Evolutionary conservation across 495 filamentous ascomycete genomes (phyloP).

Genomic region (Neurospora sp.): DNA sequence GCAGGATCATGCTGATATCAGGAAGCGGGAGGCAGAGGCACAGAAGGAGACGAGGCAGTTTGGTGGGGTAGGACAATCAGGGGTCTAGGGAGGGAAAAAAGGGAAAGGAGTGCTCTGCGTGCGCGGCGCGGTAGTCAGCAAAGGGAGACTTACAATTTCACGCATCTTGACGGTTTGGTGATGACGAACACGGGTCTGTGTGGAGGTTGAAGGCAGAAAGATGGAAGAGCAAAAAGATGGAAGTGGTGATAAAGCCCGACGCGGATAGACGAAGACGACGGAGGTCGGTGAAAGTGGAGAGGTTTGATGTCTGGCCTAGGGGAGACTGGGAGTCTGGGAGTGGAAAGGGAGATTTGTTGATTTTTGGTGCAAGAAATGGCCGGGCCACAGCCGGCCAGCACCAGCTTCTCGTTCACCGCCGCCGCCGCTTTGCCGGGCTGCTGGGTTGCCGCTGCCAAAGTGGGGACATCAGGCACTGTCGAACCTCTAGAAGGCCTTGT

Average conservation of each 20-base stretch:
- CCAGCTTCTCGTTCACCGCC: constrained; percentile 18
- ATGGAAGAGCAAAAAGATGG: constrained; percentile 3
- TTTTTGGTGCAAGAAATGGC: constrained; percentile 28
- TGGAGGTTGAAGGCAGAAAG: constrained; percentile 9
- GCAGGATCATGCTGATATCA: neutral
- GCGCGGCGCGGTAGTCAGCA: constrained; percentile 14
- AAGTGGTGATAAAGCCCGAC: constrained; percentile 2
- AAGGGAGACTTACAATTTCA: constrained; percentile 71
- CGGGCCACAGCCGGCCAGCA: constrained; percentile 6
- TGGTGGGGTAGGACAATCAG: neutral
- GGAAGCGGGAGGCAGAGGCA: neutral
- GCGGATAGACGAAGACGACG: constrained; percentile 4
- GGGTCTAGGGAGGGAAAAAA: neutral
- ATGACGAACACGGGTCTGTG: constrained; percentile 19
- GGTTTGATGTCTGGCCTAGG: constrained; percentile 7
- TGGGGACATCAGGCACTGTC: constrained; percentile 23
- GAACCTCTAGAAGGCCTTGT: constrained; percentile 9
- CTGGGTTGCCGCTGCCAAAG: constrained; percentile 5
- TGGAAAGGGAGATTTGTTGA: constrained; percentile 24
- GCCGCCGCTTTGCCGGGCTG: constrained; percentile 11
- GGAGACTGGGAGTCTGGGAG: constrained; percentile 1
- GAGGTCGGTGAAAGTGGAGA: constrained; percentile 18
- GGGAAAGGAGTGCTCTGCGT: neutral
- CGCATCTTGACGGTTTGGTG: constrained; percentile 57
- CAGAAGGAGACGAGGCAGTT: neutral